Percentiles rank a stretch among this genome's conserved stretches.
Evolutionary conservation across 2,329 filamentous ascomycete genomes (phyloP).

Genomic region (Fusarium sp.): DNA sequence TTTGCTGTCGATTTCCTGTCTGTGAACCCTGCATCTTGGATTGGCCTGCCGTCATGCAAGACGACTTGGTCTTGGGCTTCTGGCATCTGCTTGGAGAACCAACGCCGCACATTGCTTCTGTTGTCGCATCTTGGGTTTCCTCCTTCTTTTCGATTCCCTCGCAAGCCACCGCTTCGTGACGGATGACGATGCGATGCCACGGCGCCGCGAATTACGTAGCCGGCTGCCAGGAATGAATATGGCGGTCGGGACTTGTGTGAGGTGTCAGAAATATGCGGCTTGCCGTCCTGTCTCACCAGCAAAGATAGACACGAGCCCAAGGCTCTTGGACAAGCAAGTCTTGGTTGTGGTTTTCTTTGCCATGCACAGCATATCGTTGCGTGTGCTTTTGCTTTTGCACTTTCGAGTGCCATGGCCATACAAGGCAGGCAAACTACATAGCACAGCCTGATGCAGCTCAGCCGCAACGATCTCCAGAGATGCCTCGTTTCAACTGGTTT

Average conservation of each 20-base stretch:
- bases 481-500: slow-evolving; percentile 39
- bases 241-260: slow-evolving; percentile 21
- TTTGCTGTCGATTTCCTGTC: slow-evolving; percentile 22
- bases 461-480: slow-evolving; percentile 19
- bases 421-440: slow-evolving; percentile 20
- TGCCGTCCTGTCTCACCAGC: slow-evolving; percentile 25
- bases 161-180: slow-evolving; percentile 10
- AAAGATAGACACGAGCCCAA: slow-evolving; percentile 19
- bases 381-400: slow-evolving; percentile 9
- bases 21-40: slow-evolving; percentile 35
- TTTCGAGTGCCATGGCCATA: slow-evolving; percentile 1
- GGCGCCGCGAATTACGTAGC: slow-evolving; percentile 42
- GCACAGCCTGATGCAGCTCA: slow-evolving; percentile 33
- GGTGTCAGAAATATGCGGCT: slow-evolving; percentile 35
- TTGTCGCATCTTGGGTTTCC: not conserved
- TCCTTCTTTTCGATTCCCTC: slow-evolving; percentile 25
- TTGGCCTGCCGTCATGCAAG: slow-evolving; percentile 40
- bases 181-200: slow-evolving; percentile 29
- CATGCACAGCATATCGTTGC: slow-evolving; percentile 6
- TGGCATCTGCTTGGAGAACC: slow-evolving; percentile 4
- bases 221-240: slow-evolving; percentile 16
- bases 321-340: slow-evolving; percentile 4
- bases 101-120: slow-evolving; percentile 31
- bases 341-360: not conserved
- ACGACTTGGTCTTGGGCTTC: slow-evolving; percentile 7